Conservation (phyloP, 2,329 filamentous ascomycete genomes). For the Xylaria hypoxylon region DNA sequence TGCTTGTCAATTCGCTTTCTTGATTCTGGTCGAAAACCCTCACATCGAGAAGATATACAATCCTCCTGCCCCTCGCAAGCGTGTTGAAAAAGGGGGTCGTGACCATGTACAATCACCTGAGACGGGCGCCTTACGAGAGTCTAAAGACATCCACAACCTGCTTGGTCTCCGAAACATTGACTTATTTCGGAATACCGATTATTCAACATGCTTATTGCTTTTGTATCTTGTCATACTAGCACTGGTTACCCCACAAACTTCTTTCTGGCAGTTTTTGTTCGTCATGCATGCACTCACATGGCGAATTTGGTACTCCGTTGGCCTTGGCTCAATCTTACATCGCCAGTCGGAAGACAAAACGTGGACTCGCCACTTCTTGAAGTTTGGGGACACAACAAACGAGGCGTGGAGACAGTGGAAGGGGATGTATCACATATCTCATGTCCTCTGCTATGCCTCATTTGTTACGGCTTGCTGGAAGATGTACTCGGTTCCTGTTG, state of each 20-base stretch:
- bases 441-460: conserved; percentile 87
- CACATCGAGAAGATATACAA: conserved; percentile 99
- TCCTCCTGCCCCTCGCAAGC: conserved; percentile 79
- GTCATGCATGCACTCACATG: conserved; percentile 82
- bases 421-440: conserved; percentile 91
- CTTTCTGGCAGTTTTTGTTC: conserved; percentile 80
- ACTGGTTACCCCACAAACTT: conserved; percentile 80
- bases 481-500: conserved; percentile 87
- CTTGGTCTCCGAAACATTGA: conserved; percentile 88
- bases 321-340: conserved; percentile 86
- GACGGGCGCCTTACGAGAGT: conserved; percentile 35
- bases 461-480: conserved; percentile 96
- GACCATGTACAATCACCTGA: conserved; percentile 34
- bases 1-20: conserved; percentile 92
- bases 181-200: conserved; percentile 86
- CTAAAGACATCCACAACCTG: conserved; percentile 80
- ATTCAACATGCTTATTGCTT: conserved; percentile 80
- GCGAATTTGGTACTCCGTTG: conserved; percentile 92
- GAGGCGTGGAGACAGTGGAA: conserved; percentile 99
- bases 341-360: conserved; percentile 89
- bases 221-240: conserved; percentile 80
- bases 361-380: conserved; percentile 98
- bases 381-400: conserved; percentile 88
- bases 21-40: conserved; percentile 92
- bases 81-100: conserved; percentile 48